phyloP scores from a whole-genome alignment of 1,284 basidiomycete species.

The Naganishia cerealis region DNA sequence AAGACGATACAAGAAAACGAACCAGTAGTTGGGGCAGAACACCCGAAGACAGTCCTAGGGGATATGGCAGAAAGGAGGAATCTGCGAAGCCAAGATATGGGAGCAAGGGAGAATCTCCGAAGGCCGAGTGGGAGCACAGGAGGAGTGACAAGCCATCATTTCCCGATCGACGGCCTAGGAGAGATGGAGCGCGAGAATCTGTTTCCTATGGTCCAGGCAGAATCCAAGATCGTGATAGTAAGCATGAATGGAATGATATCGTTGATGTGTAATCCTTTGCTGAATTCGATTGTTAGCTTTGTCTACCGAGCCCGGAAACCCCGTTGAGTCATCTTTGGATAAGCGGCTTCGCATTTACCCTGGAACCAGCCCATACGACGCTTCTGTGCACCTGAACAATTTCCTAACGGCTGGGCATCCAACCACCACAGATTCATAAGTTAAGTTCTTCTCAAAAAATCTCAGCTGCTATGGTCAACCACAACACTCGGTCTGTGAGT shows the following conservation, averaged over 20 bases:
- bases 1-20: not conserved
- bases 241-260: not conserved
- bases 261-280: not conserved
- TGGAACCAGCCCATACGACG: slow-evolving; percentile 21
- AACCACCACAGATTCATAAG: too few species aligned
- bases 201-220: not conserved
- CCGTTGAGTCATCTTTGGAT: not conserved
- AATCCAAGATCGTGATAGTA: not conserved
- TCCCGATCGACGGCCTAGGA: not conserved
- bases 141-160: not conserved
- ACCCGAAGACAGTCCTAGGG: not conserved
- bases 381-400: slow-evolving; percentile 23
- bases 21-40: not conserved
- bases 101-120: not conserved
- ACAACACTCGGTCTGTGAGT: too few species aligned
- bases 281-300: not conserved
- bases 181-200: not conserved
- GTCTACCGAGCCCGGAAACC: not conserved
- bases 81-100: not conserved
- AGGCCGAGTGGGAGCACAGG: not conserved
- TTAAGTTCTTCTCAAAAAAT: too few species aligned
- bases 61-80: not conserved
- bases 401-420: too few species aligned
- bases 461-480: too few species aligned
- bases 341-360: slow-evolving; percentile 21